Percentiles rank a stretch among this genome's conserved stretches.
phyloP scores from a whole-genome alignment of 83 land plant genomes.

The Picea abies region DNA sequence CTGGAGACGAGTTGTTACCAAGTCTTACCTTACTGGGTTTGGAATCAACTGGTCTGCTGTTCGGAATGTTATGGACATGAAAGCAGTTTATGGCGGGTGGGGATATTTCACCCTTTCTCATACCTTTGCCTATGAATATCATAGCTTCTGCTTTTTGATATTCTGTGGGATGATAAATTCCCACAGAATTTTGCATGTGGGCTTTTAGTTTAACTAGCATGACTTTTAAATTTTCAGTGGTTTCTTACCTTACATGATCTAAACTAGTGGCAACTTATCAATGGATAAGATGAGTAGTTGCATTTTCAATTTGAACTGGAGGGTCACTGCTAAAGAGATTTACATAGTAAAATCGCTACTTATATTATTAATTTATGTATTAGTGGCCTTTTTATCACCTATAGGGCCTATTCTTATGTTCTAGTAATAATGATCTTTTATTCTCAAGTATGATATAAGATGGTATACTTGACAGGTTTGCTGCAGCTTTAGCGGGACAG shows the following conservation, averaged over 20 bases:
- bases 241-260: conserved; percentile 19
- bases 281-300: not conserved
- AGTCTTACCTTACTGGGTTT: conserved; percentile 63
- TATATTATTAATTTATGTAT: not conserved
- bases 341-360: not conserved
- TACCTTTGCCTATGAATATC: not conserved
- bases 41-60: conserved; percentile 80
- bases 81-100: conserved; percentile 95
- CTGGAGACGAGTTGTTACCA: conserved; percentile 75
- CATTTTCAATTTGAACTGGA: conserved; percentile 11
- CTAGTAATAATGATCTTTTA: not conserved
- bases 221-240: conserved; percentile 32
- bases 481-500: conserved; percentile 71
- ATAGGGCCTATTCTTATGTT: not conserved
- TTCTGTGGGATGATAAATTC: conserved; percentile 19
- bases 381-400: not conserved
- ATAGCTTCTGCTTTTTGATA: conserved; percentile 1
- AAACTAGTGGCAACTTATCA: not conserved
- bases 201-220: conserved; percentile 35
- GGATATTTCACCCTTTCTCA: conserved; percentile 6
- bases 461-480: conserved; percentile 59
- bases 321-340: not conserved
- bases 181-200: conserved; percentile 34
- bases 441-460: not conserved
- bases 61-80: conserved; percentile 99